Evolutionary conservation across 2,329 filamentous ascomycete genomes (phyloP).

Genomic region (Lachnellula occidentalis): DNA sequence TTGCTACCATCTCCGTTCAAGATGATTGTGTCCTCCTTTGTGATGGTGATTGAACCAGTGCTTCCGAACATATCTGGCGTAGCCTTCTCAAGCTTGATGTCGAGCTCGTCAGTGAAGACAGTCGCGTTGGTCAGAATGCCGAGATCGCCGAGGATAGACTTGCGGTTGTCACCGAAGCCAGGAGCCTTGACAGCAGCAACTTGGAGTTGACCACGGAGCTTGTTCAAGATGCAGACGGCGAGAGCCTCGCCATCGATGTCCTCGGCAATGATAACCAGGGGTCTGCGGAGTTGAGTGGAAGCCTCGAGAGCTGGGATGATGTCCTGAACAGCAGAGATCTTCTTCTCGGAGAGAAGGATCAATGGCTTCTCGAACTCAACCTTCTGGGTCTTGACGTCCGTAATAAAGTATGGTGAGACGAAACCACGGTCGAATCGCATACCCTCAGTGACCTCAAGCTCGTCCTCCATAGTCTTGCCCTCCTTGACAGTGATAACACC

Average conservation of each 20-base stretch:
- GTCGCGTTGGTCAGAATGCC: slow-evolving; percentile 93
- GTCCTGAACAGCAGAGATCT: slow-evolving; percentile 98
- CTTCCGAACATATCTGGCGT: slow-evolving; percentile 94
- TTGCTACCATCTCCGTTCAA: slow-evolving; percentile 96
- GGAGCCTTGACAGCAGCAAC: slow-evolving; percentile 98
- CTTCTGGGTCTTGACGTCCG: slow-evolving; percentile 97
- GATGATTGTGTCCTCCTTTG: slow-evolving; percentile 99
- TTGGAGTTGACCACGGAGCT: slow-evolving; percentile 98
- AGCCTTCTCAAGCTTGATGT: slow-evolving; percentile 98
- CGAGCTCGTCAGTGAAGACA: slow-evolving; percentile 97
- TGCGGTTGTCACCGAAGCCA: slow-evolving; percentile 99
- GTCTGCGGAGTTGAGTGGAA: slow-evolving; percentile 89
- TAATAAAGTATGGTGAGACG: slow-evolving; percentile 99
- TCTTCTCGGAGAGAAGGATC: slow-evolving; percentile 98
- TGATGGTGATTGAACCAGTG: slow-evolving; percentile 98
- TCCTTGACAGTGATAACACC: slow-evolving; percentile 99
- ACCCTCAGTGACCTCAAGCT: slow-evolving; percentile 98
- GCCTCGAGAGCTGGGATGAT: slow-evolving; percentile 97
- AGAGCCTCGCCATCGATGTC: slow-evolving; percentile 98
- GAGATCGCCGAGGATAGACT: slow-evolving; percentile 97
- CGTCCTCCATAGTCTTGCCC: slow-evolving; percentile 95
- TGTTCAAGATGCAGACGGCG: slow-evolving; percentile 99
- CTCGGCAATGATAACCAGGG: slow-evolving; percentile 97
- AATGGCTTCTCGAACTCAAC: slow-evolving; percentile 99
- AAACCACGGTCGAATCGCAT: slow-evolving; percentile 99